Evolutionary conservation across 371 early-diverging fungal species (phyloP), one percentile per base, ranked within the genome.

Genomic region (Actinomucor elegans): DNA sequence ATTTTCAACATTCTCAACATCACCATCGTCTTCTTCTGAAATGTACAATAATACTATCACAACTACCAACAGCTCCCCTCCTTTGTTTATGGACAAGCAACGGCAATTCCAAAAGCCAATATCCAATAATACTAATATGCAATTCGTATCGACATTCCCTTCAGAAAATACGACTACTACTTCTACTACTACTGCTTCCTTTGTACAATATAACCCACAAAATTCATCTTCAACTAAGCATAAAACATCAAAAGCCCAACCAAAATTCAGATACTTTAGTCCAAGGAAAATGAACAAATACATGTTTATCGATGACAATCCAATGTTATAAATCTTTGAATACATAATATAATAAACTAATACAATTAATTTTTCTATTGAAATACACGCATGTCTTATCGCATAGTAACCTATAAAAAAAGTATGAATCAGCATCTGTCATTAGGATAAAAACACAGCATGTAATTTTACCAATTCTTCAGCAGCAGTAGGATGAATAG

Each of bases 401-500:
- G 58, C 58, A 58, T 54, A 28, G 55, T 54, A 18, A 54, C 49
- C 47, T 47, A 47, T 12, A 23, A 8, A 18, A 31, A 12, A 11
- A 9, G 8, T 36, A 17, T 37, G 24, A 24, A 11, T 28, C 2
- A 3, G 21, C 18, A 20, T 18, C 11, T n/a, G 14, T 10, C 2
- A 15, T 15, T 11, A 26, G 1, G 10, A 37, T 15, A 35, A 24
- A n/a, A 21, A 21, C 11, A 17, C n/a, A 24, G 43, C 24, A 21
- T 15, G 12, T 1, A 31, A 28, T 23, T 34, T 47, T 47, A 91
- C 91, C 64, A 91, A 58, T 67, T 91, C 99, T 67, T 99, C 99
- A 12, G 91, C 87, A 51, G 94, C 93, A n/a, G 98, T 97, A 20
- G 99, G 99, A 69, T 99, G 99, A 56, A 98, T 95, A n/a, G 98